Conservation (phyloP, 2,329 filamentous ascomycete species). For the Phyllosticta ampelicida region DNA sequence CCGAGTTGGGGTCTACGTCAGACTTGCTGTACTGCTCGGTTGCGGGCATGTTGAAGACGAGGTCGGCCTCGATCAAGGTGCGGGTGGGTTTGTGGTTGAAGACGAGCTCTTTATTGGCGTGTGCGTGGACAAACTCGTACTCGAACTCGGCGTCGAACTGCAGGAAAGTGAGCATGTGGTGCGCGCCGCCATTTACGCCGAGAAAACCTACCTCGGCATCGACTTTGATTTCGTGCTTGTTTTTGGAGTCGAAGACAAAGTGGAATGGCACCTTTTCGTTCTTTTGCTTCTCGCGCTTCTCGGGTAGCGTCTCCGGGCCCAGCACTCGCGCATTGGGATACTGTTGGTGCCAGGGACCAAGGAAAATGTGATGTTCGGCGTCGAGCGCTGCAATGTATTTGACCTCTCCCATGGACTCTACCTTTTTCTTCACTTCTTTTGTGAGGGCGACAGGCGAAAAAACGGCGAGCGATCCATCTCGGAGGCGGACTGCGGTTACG, state of each 20-base stretch:
- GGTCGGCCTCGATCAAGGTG: slow-evolving; percentile 77
- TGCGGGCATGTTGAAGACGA: slow-evolving; percentile 84
- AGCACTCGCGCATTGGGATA: slow-evolving; percentile 73
- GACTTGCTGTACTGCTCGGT: slow-evolving; percentile 64
- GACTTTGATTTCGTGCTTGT: slow-evolving; percentile 39
- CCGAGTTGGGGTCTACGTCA: slow-evolving; percentile 43
- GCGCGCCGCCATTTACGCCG: not conserved
- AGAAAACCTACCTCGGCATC: slow-evolving; percentile 42
- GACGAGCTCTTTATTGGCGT: slow-evolving; percentile 79
- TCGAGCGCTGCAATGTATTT: slow-evolving; percentile 82
- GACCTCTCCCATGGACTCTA: slow-evolving; percentile 52
- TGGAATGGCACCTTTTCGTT: slow-evolving; percentile 52
- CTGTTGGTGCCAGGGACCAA: slow-evolving; percentile 71
- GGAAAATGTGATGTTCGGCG: slow-evolving; percentile 88
- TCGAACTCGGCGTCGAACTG: slow-evolving; percentile 76
- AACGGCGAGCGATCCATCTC: slow-evolving; percentile 67
- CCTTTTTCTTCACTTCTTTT: slow-evolving; percentile 54
- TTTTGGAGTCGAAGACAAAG: slow-evolving; percentile 44
- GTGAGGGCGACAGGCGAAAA: slow-evolving; percentile 89
- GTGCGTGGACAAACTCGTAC: slow-evolving; percentile 66
- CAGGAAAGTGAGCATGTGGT: not conserved
- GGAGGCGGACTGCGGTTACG: slow-evolving; percentile 54
- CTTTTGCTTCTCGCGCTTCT: slow-evolving; percentile 59
- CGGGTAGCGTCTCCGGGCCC: slow-evolving; percentile 69
- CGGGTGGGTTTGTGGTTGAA: slow-evolving; percentile 71